Percentiles rank a stretch among this genome's conserved stretches.
These are phyloP conservation scores for Mucor lusitanicus DNA, from an alignment of 371 early-diverging fungal genomes.

Conservation along the genomic window DNA sequence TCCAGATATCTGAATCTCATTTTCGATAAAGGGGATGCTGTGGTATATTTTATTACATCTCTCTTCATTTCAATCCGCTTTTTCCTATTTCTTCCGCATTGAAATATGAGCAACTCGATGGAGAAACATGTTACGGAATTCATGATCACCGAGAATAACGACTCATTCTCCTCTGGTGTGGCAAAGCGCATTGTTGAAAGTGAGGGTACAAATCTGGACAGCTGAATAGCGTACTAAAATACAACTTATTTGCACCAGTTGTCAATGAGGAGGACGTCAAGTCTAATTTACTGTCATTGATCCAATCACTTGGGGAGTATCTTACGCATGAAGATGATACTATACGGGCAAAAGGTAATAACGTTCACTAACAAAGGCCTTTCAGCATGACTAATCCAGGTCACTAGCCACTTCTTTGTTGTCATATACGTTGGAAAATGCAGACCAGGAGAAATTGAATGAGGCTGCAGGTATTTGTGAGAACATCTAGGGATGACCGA, in stretches of 20 bases:
- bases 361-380: background rate
- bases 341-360: slow-evolving; percentile 12
- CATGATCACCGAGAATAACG: slow-evolving; percentile 8
- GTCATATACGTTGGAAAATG: background rate
- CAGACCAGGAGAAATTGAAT: slow-evolving; percentile 1
- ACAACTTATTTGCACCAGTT: background rate
- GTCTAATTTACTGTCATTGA: slow-evolving; percentile 1
- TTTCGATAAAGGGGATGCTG: no score
- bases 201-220: background rate
- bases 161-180: background rate
- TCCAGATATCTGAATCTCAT: background rate
- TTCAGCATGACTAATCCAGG: background rate
- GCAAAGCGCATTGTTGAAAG: background rate
- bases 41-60: background rate
- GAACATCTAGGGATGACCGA: background rate
- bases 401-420: slow-evolving; percentile 9
- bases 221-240: background rate
- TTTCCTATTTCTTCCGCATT: background rate
- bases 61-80: background rate
- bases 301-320: slow-evolving; percentile 10
- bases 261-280: slow-evolving; percentile 4
- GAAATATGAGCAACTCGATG: slow-evolving; percentile 4
- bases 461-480: slow-evolving; percentile 1
- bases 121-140: slow-evolving; percentile 9
- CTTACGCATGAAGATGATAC: slow-evolving; percentile 5